phyloP scores from a whole-genome alignment of 2,329 filamentous ascomycete species.

The Penicillium sp. region DNA sequence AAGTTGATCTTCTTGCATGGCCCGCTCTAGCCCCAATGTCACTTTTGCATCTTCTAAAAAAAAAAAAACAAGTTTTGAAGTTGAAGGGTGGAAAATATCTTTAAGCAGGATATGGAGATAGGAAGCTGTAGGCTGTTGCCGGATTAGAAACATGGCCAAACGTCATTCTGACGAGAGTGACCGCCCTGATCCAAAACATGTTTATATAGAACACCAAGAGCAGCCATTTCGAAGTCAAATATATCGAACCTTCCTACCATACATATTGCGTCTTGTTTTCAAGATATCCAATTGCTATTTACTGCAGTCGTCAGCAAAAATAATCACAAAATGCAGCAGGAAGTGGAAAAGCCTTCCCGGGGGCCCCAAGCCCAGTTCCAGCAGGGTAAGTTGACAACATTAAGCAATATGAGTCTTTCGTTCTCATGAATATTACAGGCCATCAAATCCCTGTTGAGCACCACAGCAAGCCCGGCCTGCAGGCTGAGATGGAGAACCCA shows the following conservation, averaged over 20 bases:
- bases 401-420: background rate
- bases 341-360: slow-evolving; percentile 9
- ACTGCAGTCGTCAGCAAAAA: background rate
- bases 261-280: too few species aligned
- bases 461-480: slow-evolving; percentile 54
- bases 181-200: background rate
- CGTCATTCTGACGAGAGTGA: background rate
- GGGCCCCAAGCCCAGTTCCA: slow-evolving; percentile 31
- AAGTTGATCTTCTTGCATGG: too few species aligned
- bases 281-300: background rate
- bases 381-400: slow-evolving; percentile 21
- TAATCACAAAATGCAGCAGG: slow-evolving; percentile 13
- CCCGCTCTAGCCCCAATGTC: too few species aligned
- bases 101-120: background rate
- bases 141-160: background rate
- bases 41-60: too few species aligned
- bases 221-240: background rate
- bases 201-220: background rate
- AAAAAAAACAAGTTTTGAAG: too few species aligned
- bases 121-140: background rate
- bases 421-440: slow-evolving; percentile 33
- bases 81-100: too few species aligned
- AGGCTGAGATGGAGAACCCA: slow-evolving; percentile 54
- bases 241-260: too few species aligned
- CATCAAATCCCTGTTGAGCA: slow-evolving; percentile 52